Conservation (phyloP, 192 early-diverging fungal species). For the Gigaspora rosea region DNA sequence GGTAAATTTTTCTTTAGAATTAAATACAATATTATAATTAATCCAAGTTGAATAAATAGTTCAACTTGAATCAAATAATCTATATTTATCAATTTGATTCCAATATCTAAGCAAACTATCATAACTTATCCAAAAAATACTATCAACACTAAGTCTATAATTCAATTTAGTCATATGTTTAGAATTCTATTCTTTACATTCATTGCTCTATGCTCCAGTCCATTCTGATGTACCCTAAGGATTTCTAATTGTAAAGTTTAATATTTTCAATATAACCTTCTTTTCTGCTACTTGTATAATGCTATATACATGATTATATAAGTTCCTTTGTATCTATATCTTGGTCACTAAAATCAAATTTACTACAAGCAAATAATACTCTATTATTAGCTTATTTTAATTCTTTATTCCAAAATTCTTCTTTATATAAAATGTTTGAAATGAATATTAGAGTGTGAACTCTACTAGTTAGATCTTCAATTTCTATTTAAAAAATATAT, state of each 20-base stretch:
- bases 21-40: slow-evolving; percentile 41
- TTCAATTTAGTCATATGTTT: slow-evolving; percentile 38
- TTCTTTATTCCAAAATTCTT: slow-evolving; percentile 59
- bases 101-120: slow-evolving; percentile 39
- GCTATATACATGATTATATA: slow-evolving; percentile 53
- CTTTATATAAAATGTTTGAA: slow-evolving; percentile 51
- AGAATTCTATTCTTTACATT: slow-evolving; percentile 41
- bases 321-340: slow-evolving; percentile 35
- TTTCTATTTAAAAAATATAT: background rate
- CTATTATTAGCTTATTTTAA: slow-evolving; percentile 47
- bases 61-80: slow-evolving; percentile 40
- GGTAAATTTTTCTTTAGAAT: slow-evolving; percentile 38
- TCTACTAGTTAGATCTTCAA: slow-evolving; percentile 62
- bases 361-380: slow-evolving; percentile 41
- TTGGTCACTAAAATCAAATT: background rate
- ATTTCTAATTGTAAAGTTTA: slow-evolving; percentile 46
- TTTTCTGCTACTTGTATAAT: slow-evolving; percentile 48
- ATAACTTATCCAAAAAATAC: slow-evolving; percentile 46
- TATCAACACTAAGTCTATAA: slow-evolving; percentile 38
- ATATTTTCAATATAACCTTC: slow-evolving; percentile 43
- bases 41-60: slow-evolving; percentile 44
- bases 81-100: slow-evolving; percentile 36
- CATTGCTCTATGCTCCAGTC: slow-evolving; percentile 49
- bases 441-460: slow-evolving; percentile 41
- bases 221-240: slow-evolving; percentile 57